Evolutionary conservation across 257 asterid genomes (phyloP), one percentile per base, ranked within the genome.

Genomic region (Ophiorrhiza pumila): DNA sequence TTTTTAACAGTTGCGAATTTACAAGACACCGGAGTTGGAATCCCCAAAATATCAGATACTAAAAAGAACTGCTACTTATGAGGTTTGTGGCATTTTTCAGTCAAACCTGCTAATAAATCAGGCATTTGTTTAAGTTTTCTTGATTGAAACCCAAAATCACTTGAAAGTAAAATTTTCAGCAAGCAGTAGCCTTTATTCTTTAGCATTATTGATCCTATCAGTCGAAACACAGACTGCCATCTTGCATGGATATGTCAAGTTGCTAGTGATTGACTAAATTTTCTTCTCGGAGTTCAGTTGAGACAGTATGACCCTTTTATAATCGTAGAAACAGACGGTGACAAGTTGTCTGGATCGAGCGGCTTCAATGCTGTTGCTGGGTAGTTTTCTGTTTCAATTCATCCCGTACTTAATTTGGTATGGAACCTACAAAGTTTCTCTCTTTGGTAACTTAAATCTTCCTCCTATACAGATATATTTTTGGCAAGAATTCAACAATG

Each of bases 291-390:
- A 62, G 4, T 71, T 22, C 83, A 93, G 98, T 92, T 93, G 71
- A 87, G 98, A 53, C 80, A 85, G 67, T 93, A 93, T 42, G 83
- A 84, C 4, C 90, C 97, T 0, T 89, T 91, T 65, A 69, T 91
- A 31, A 89, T 93, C 23, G 94, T 84, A 15, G 98, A 91, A 83
- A 87, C 96, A 71, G 86, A 78, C 55, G 90, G 86, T 22, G 90
- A 89, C 79, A 79, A 86, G 82, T 71, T 93, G 71, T 82, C 96
- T 13, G 96, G 96, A 65, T 89, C 96, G 18, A 82, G 77, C 7
- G 96, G 96, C 68, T 93, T 93, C 77, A 91, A 93, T 74, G 76
- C 89, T 25, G 92, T 93, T 76, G 96, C 97, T 23, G 98, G 96
- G 98, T 93, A 77, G 68, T 27, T 42, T 75, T 62, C 41, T 50